A percentile compares a stretch with the other conserved stretches of the same genome.
phyloP scores from a whole-genome alignment of 2,329 filamentous ascomycete species.

The Aureobasidium zeae region DNA sequence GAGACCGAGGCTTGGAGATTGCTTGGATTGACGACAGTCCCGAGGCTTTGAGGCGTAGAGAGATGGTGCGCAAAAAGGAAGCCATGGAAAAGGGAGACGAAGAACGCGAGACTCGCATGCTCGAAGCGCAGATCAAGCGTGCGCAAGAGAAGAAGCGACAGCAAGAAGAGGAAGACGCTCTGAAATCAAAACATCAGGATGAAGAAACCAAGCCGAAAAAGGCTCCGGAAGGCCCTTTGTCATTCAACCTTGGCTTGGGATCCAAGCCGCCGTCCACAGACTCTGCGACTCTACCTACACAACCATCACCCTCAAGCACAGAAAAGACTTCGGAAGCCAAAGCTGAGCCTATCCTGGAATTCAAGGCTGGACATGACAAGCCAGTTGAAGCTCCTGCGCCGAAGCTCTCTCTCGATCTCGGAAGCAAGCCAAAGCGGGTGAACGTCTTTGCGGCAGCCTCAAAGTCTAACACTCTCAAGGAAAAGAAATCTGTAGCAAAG shows the following conservation, averaged over 20 bases:
- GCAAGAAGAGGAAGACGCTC: slow-evolving; percentile 34
- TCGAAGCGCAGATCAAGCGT: slow-evolving; percentile 73
- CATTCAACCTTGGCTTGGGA: slow-evolving; percentile 28
- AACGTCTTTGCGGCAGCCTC: slow-evolving; percentile 57
- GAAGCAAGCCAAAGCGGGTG: slow-evolving; percentile 50
- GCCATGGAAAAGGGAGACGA: slow-evolving; percentile 85
- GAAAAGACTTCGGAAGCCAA: slow-evolving; percentile 9
- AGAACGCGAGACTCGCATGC: slow-evolving; percentile 72
- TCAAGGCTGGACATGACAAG: slow-evolving; percentile 4
- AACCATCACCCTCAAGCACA: slow-evolving; percentile 14
- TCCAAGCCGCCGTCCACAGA: slow-evolving; percentile 18
- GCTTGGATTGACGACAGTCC: slow-evolving; percentile 88
- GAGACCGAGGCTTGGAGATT: slow-evolving; percentile 75
- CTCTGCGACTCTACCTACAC: slow-evolving; percentile 11
- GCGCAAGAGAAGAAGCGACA: slow-evolving; percentile 57
- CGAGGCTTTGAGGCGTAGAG: slow-evolving; percentile 69
- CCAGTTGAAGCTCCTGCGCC: slow-evolving; percentile 18
- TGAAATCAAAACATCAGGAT: slow-evolving; percentile 31
- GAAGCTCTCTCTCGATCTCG: slow-evolving; percentile 57
- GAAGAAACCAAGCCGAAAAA: slow-evolving; percentile 16
- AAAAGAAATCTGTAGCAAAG: slow-evolving; percentile 51
- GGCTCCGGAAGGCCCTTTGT: slow-evolving; percentile 25
- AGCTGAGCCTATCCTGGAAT: slow-evolving; percentile 5
- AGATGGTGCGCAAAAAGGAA: slow-evolving; percentile 75
- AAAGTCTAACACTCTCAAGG: slow-evolving; percentile 62